These are phyloP conservation scores for Scedosporium minutisporum DNA, from an alignment of 2,329 filamentous ascomycete genomes.

Conservation along the genomic window DNA sequence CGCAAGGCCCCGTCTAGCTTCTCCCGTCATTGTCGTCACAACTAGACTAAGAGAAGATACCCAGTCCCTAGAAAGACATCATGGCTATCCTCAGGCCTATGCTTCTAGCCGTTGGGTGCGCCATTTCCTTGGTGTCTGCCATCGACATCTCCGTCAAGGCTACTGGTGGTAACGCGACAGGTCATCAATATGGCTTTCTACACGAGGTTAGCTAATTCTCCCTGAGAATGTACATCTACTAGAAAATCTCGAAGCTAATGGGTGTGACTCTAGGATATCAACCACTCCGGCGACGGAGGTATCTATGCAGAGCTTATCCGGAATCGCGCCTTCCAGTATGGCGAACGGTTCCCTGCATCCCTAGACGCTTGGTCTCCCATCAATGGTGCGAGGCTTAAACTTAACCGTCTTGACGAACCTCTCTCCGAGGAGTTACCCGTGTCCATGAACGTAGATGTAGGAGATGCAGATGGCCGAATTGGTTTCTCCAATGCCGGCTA, in stretches of 20 bases:
- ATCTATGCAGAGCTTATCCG: conserved; percentile 63
- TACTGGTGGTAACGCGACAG: conserved; percentile 30
- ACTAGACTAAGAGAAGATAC: background rate
- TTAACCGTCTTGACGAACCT: conserved; percentile 35
- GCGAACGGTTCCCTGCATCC: conserved; percentile 28
- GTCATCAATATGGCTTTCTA: conserved; percentile 35
- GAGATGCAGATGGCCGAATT: conserved; percentile 21
- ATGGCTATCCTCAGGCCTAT: background rate
- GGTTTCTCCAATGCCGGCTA: conserved; percentile 45
- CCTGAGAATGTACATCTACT: background rate
- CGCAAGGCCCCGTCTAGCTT: background rate
- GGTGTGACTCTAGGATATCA: conserved; percentile 41
- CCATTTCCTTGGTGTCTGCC: conserved; percentile 12
- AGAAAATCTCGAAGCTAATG: background rate
- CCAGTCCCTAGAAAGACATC: background rate
- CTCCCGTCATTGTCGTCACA: background rate
- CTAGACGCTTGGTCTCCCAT: conserved; percentile 36
- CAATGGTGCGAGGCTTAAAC: conserved; percentile 29
- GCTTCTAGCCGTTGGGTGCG: background rate
- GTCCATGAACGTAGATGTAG: conserved; percentile 35
- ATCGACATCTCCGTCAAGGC: conserved; percentile 26
- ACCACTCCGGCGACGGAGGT: conserved; percentile 61
- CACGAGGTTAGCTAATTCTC: conserved; percentile 25
- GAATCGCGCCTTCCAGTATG: conserved; percentile 60
- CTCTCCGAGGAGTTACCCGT: conserved; percentile 42